Conservation (phyloP, 1,284 basidiomycete genomes). For the Puccinia triticina region DNA sequence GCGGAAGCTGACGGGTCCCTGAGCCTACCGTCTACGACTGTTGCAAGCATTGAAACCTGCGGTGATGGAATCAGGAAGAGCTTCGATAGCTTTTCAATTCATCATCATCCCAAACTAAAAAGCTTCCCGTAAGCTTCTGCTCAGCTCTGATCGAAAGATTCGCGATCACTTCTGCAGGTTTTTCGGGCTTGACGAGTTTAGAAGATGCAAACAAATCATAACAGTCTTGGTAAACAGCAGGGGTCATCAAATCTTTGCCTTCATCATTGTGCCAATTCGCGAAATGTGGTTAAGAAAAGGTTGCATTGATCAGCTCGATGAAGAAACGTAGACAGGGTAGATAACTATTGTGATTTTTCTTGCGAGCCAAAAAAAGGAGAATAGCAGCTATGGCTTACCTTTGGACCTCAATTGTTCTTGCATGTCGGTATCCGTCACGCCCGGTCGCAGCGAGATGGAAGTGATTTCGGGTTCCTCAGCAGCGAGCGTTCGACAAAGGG, state of each 20-base stretch:
- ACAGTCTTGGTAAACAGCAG: not conserved
- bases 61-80: not conserved
- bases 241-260: conserved; percentile 10
- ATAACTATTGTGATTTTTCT: not conserved
- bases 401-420: conserved; percentile 27
- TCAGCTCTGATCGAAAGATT: conserved; percentile 20
- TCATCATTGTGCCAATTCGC: not conserved
- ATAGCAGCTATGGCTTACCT: conserved; percentile 3
- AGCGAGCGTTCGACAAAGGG: conserved; percentile 41
- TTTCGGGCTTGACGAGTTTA: conserved; percentile 13
- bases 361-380: not conserved
- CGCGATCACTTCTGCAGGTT: conserved; percentile 41
- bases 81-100: conserved; percentile 31
- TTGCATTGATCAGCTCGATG: not conserved
- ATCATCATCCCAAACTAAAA: conserved; percentile 41
- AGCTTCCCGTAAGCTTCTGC: conserved; percentile 21
- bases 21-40: too few relatives aligned
- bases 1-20: too few relatives aligned
- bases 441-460: conserved; percentile 33
- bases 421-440: conserved; percentile 42
- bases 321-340: not conserved
- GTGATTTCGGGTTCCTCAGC: conserved; percentile 41
- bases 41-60: too few relatives aligned
- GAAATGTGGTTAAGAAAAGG: not conserved
- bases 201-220: conserved; percentile 13